Evolutionary conservation across 257 asterid species (phyloP).

Genomic region (Solanum appendiculatum): DNA sequence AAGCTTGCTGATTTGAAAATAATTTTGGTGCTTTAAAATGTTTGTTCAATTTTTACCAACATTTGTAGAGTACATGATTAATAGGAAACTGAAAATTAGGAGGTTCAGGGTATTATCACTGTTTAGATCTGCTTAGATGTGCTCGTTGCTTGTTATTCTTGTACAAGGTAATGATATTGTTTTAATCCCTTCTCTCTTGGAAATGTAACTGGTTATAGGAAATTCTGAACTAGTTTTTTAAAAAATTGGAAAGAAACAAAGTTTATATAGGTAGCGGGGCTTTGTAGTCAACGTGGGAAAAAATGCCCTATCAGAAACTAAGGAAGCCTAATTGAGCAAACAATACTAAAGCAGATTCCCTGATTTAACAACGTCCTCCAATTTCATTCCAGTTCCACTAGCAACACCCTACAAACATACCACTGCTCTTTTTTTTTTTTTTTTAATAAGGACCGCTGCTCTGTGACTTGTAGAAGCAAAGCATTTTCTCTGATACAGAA

Average conservation of each 20-base stretch:
- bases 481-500: not conserved
- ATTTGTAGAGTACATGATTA: not conserved
- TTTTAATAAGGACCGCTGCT: not conserved
- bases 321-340: not conserved
- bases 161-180: not conserved
- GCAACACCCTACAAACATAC: not conserved
- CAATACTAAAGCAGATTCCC: not conserved
- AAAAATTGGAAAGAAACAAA: not conserved
- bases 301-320: not conserved
- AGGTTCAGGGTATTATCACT: not conserved
- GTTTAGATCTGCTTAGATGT: not conserved
- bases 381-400: not conserved
- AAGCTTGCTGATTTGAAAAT: not conserved
- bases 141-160: not conserved
- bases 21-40: not conserved
- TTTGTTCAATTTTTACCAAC: not conserved
- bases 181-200: not conserved
- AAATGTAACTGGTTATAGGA: not conserved
- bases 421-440: not conserved
- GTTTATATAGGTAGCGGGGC: not conserved
- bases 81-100: not conserved
- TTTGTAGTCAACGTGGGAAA: not conserved
- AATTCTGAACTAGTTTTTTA: not conserved
- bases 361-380: not conserved
- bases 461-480: not conserved